A percentile compares a stretch with the other conserved stretches of the same genome.
Evolutionary conservation across 352 stramenopile species (phyloP).

Genomic region (Phytophthora boehmeriae): DNA sequence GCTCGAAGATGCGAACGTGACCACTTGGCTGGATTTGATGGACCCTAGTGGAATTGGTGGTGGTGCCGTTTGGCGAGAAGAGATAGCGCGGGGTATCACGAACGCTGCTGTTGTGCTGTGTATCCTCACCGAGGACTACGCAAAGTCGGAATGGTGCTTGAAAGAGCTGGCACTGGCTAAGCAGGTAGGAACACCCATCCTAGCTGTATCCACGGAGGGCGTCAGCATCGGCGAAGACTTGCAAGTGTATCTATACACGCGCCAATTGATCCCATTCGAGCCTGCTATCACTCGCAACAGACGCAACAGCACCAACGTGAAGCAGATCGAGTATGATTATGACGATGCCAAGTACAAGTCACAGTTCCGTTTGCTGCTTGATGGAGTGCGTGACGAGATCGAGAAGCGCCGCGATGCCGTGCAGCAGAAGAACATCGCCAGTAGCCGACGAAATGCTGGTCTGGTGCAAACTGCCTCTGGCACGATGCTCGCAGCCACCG

Average conservation of each 20-base stretch:
- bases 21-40: conserved; percentile 89
- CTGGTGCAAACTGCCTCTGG: conserved; percentile 34
- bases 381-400: conserved; percentile 85
- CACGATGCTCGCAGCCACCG: conserved; percentile 28
- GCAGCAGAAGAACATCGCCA: conserved; percentile 48
- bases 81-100: conserved; percentile 81
- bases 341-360: conserved; percentile 67
- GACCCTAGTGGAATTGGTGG: conserved; percentile 84
- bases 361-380: conserved; percentile 79
- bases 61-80: conserved; percentile 80
- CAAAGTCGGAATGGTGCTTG: conserved; percentile 82
- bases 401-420: conserved; percentile 68
- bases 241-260: conserved; percentile 86
- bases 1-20: conserved; percentile 77
- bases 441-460: conserved; percentile 25
- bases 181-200: conserved; percentile 76
- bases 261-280: conserved; percentile 83
- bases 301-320: conserved; percentile 54
- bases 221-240: conserved; percentile 73
- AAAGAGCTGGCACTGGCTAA: conserved; percentile 85
- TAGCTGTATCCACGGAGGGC: conserved; percentile 74
- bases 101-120: conserved; percentile 79
- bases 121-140: conserved; percentile 82
- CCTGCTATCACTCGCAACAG: conserved; percentile 59
- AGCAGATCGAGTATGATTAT: conserved; percentile 86